Evolutionary conservation across 768 basidiomycete genomes (phyloP), one percentile per base, ranked within the genome.

Genomic region (Epithele typhae): DNA sequence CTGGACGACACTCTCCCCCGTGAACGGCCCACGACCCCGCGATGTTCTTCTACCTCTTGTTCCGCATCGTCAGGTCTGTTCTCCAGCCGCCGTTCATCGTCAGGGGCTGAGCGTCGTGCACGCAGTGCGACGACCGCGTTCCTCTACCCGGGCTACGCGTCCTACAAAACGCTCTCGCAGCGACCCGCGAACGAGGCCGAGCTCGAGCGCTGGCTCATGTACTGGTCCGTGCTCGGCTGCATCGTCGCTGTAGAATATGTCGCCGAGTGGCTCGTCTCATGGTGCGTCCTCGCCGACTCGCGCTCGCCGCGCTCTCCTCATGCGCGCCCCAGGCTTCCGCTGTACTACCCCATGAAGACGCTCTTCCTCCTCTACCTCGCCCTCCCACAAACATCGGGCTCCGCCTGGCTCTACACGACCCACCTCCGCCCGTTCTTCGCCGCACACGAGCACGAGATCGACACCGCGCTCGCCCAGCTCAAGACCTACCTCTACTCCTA

Each of bases 191-290:
- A 84, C 0, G 88, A 91, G 57, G 78, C 75, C 41, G 90, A 92
- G 37, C 73, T 94, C 8, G 94, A 96, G 63, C 74, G 92, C 67
- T 96, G 94, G 92, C 75, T 97, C 44, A 94, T 92, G 89, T 97
- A 96, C 59, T 97, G 94, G 93, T 83, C 82, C n/a, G 87, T 89
- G 0, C 75, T 90, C 3, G 87, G 88, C 2, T 87, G 84, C 60
- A 80, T 92, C 58, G 77, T 92, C 14, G 84, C 79, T 4, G 67
- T 89, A 5, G 93, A 96, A 65, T 87, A 86, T 58, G 71, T 88
- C 22, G 84, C 84, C 8, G 92, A 93, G 59, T 94, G 92, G 90
- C 66, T 84, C 14, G 68, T 95, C 24, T 88, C 82, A 51, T 93
- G 92, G 93, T 90, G 56, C 58, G 84, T 70, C 23, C 35, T 24